These are phyloP conservation scores for Shiraia bambusicola DNA, from an alignment of 2,329 filamentous ascomycete species.

Conservation along the genomic window DNA sequence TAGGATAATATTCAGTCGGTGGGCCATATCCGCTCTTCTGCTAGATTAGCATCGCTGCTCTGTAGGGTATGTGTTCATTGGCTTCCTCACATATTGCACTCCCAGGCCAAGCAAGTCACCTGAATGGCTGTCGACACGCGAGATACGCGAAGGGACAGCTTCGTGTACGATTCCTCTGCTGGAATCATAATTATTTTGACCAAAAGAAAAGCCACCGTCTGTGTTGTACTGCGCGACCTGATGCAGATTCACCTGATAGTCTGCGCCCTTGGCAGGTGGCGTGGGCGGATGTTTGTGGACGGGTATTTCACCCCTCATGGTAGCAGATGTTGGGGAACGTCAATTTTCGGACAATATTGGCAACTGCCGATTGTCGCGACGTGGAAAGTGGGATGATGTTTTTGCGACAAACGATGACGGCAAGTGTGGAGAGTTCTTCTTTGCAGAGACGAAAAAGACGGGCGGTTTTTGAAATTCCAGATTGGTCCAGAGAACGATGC, in stretches of 20 bases:
- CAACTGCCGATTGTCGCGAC: constrained; percentile 5
- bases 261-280: constrained; percentile 33
- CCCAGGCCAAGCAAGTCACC: constrained; percentile 28
- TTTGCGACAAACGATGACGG: background rate
- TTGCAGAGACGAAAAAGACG: background rate
- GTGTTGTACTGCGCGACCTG: constrained; percentile 49
- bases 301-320: constrained; percentile 39
- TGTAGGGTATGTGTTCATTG: background rate
- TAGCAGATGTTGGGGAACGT: constrained; percentile 11
- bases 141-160: constrained; percentile 29
- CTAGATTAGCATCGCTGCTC: constrained; percentile 21
- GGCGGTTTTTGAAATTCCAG: constrained; percentile 14
- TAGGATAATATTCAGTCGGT: constrained; percentile 29
- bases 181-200: too few relatives aligned
- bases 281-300: constrained; percentile 42
- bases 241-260: constrained; percentile 43
- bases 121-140: constrained; percentile 27
- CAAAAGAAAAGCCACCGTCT: constrained; percentile 40
- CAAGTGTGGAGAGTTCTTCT: background rate
- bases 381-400: constrained; percentile 6
- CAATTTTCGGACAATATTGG: constrained; percentile 3
- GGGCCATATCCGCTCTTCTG: constrained; percentile 37
- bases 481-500: constrained; percentile 11
- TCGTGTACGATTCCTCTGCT: constrained; percentile 30
- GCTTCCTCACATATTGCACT: constrained; percentile 36